Conservation (phyloP, 192 early-diverging fungal genomes). For the Glomus cerebriforme region DNA sequence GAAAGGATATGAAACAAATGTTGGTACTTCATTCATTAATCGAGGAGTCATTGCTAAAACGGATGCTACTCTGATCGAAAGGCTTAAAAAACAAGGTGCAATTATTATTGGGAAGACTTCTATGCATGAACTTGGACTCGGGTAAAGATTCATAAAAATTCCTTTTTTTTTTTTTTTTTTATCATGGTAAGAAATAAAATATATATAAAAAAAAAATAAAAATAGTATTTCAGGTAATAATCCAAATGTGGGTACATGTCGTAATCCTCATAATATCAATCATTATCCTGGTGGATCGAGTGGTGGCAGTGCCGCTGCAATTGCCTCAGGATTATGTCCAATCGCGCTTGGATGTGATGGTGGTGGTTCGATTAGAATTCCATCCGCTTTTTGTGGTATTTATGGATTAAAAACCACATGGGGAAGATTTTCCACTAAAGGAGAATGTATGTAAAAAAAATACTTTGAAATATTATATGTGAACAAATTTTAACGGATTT, state of each 20-base stretch:
- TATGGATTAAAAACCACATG: conserved; percentile 76
- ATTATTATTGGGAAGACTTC: conserved; percentile 69
- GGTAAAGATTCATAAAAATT: not conserved
- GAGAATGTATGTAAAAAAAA: conserved; percentile 39
- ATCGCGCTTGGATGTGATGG: conserved; percentile 73
- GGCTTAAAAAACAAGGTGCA: conserved; percentile 59
- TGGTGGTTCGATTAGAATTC: conserved; percentile 70
- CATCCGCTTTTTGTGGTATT: conserved; percentile 69
- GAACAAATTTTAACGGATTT: no score
- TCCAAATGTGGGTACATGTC: conserved; percentile 55
- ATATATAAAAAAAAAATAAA: no score
- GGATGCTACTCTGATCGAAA: conserved; percentile 54
- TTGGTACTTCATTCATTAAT: conserved; percentile 66
- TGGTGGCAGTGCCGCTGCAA: conserved; percentile 66
- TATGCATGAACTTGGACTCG: conserved; percentile 77
- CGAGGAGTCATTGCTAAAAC: conserved; percentile 42
- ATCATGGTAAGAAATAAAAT: no score
- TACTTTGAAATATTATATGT: no score
- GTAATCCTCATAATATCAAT: conserved; percentile 61
- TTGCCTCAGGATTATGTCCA: conserved; percentile 65
- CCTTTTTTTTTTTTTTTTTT: not conserved
- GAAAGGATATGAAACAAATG: conserved; percentile 50
- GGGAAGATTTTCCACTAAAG: conserved; percentile 56
- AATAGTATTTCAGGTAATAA: conserved; percentile 63
- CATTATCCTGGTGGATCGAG: conserved; percentile 71